Evolutionary conservation across 2,329 filamentous ascomycete species (phyloP), one percentile per base, ranked within the genome.

Genomic region (Fusarium lyarnte): DNA sequence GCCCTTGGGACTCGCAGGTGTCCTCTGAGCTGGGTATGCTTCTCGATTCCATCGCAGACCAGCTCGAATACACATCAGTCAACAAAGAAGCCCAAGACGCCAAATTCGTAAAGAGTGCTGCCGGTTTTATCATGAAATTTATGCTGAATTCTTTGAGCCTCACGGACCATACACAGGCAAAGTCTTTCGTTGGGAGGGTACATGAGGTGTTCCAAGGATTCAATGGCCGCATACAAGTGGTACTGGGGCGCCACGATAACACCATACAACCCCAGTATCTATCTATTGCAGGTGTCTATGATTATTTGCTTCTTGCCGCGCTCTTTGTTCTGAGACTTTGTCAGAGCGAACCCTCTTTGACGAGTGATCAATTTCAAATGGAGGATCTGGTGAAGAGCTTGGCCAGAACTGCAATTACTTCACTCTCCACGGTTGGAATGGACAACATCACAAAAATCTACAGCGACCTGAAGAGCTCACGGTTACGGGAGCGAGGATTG

Each of bases 21-120:
- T 91, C 90, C 3, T 91, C 89, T 7, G 89, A 92, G 72, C 73
- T 91, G 25, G 89, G 90, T 5, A 83, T 91, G 42, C 79, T 90
- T n/a, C 81, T 90, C 64, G 90, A 92, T 77, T 89, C 85, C 78
- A 80, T 91, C 36, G 77, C 81, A 16, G 88, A 90, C 38, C 82
- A 86, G 49, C 63, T 83, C n/a, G 78, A 80, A 64, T 63, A 52
- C 14, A 23, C 27, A 23, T 36, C 47, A 4, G 46, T 29, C 21
- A 51, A 57, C 16, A 42, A 54, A 10, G 61, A 53, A 29, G 35
- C 49, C 8, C 11, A 58, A 8, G 61, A 72, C 69, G 14, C 75
- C 68, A n/a, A 63, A 60, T 45, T 70, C 45, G 65, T 76, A 33
- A 41, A 77, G 6, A 75, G 80, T 21, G 80, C 81, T 36, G 82